Evolutionary conservation across 768 basidiomycete species (phyloP), one percentile per base, ranked within the genome.

Genomic region (Boletus edulis): DNA sequence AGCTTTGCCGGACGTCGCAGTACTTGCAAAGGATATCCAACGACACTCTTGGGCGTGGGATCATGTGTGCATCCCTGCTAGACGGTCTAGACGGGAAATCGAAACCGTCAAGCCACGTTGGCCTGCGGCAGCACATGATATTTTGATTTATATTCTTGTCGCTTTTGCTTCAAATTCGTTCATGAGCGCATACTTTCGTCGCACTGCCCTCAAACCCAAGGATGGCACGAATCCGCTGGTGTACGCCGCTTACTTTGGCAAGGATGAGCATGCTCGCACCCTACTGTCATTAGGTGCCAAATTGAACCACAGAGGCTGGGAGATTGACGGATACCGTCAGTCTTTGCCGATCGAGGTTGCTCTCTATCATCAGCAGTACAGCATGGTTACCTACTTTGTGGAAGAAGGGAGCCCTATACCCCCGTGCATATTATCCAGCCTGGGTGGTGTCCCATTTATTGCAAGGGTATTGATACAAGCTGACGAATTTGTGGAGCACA

Each of bases 161-260:
- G 52, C 46, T 18, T 54, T 41, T 5, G 52, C 46, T 13, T 20
- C 52, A 27, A 35, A 34, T n/a, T 47, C 52, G 5, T 17, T 54
- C 3, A 3, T 54, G 17, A 13, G 4, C 0, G 13, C 15, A 11
- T 32, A 45, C 22, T 11, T 52, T 31, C 54, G 51, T 18, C 20
- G 15, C 0, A 12, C 20, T 3, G 12, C 17, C 10, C 27, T 52
- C 3, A 37, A 22, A n/a, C 51, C 22, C 9, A 55, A 41, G 43
- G 38, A 55, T 2, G 51, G 54, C 31, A 40, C 38, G 8, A 55
- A 54, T 35, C 54, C 54, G 12, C 9, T 55, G n/a, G 38, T 55
- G 7, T 55, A 55, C 29, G 38, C 51, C 3, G 54, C 54, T 2
- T 9, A 54, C 13, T 54, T 54, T 6, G 35, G 49, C 46, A 54